phyloP scores from a whole-genome alignment of 1,139 yeast genomes.

The Torulaspora pretoriensis region DNA sequence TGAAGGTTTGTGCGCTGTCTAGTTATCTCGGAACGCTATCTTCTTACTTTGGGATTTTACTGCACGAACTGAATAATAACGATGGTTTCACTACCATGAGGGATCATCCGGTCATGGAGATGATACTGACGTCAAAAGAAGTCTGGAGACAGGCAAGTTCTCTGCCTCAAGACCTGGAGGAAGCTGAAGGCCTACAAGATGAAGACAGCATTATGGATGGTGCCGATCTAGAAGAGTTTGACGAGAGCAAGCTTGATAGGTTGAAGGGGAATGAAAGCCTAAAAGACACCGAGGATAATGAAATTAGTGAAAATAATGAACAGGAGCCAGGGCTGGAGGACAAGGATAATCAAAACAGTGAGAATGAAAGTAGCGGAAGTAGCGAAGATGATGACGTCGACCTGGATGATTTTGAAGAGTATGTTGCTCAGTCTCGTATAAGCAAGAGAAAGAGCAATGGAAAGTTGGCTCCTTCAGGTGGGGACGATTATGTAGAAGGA shows the following conservation, averaged over 20 bases:
- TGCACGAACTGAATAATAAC: constrained; percentile 47
- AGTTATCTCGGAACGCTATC: constrained; percentile 73
- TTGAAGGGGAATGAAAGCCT: constrained; percentile 6
- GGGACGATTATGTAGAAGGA: constrained; percentile 59
- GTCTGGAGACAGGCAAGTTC: constrained; percentile 80
- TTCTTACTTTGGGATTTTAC: constrained; percentile 69
- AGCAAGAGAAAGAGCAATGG: constrained; percentile 20
- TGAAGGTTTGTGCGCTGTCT: constrained; percentile 65
- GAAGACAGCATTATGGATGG: constrained; percentile 1
- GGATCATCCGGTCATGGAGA: constrained; percentile 85
- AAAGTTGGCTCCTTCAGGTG: constrained; percentile 17
- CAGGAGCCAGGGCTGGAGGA: constrained; percentile 19
- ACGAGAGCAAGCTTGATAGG: neutral
- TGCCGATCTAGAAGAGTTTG: constrained; percentile 7
- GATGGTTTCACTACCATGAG: constrained; percentile 64
- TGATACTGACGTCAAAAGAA: constrained; percentile 72
- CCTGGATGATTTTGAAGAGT: constrained; percentile 47
- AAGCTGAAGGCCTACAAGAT: constrained; percentile 16
- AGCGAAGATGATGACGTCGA: constrained; percentile 36
- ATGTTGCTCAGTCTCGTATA: constrained; percentile 46
- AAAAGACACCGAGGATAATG: constrained; percentile 15
- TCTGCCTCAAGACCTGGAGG: constrained; percentile 38
- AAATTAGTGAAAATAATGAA: constrained; percentile 22
- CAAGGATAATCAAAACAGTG: constrained; percentile 22
- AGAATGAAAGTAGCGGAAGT: constrained; percentile 26